These are phyloP conservation scores for Zygosaccharomyces pseudorouxii DNA, from an alignment of 805 yeast species.

Conservation along the genomic window DNA sequence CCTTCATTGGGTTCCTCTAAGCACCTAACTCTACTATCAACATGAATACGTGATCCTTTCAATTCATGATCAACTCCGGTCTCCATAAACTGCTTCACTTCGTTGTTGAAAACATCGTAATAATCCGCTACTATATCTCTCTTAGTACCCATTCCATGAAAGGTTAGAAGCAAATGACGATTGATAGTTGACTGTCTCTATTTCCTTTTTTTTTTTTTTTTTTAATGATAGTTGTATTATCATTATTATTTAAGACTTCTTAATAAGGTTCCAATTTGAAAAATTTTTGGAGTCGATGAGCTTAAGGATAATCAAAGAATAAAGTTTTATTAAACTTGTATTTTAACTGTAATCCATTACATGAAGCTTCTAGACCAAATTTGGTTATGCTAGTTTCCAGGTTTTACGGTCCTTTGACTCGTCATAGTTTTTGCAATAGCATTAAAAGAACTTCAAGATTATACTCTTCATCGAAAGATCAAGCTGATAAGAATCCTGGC, in stretches of 20 bases:
- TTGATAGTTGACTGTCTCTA: not conserved
- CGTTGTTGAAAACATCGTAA: slow-evolving; percentile 19
- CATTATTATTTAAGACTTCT: not conserved
- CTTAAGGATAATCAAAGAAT: not conserved
- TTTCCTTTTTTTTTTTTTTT: not conserved
- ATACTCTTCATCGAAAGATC: slow-evolving; percentile 5
- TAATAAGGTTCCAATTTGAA: not conserved
- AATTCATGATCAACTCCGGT: slow-evolving; percentile 17
- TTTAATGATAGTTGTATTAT: not conserved
- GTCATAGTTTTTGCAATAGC: not conserved
- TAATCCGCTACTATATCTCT: slow-evolving; percentile 17
- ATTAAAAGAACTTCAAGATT: slow-evolving; percentile 4
- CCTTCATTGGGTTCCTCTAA: slow-evolving; percentile 7
- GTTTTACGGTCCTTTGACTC: slow-evolving; percentile 3
- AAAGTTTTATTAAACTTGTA: not conserved
- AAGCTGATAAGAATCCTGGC: not conserved
- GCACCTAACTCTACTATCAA: slow-evolving; percentile 16
- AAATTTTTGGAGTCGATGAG: slow-evolving; percentile 4
- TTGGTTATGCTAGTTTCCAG: slow-evolving; percentile 7
- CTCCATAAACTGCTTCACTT: slow-evolving; percentile 18
- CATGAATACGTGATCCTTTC: slow-evolving; percentile 18
- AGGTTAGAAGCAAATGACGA: not conserved
- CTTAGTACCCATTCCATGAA: slow-evolving; percentile 10
- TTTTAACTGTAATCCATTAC: not conserved
- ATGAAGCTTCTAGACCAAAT: not conserved